Evolutionary conservation across 768 basidiomycete species (phyloP).

Genomic region (Termitomyces sp.): DNA sequence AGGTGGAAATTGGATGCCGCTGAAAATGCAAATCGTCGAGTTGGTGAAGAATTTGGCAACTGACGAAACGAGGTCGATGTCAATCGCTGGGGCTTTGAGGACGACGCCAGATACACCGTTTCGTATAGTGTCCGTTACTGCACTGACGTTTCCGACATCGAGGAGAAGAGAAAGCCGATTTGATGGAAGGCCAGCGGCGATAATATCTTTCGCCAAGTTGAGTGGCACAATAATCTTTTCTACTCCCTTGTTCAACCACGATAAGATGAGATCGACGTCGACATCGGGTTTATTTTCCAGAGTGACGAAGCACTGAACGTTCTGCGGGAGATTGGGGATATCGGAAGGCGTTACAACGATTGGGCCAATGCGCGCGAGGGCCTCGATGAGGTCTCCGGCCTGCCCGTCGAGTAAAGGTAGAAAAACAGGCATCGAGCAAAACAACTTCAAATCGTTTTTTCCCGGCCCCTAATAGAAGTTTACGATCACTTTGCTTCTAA

Average conservation of each 20-base stretch:
- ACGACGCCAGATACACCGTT: conserved; percentile 74
- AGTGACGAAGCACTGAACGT: conserved; percentile 45
- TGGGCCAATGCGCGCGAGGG: conserved; percentile 74
- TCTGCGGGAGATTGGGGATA: conserved; percentile 23
- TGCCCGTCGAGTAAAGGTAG: conserved; percentile 53
- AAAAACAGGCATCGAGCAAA: conserved; percentile 36
- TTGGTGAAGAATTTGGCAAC: conserved; percentile 69
- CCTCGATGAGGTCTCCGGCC: conserved; percentile 43
- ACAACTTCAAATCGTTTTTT: neutral
- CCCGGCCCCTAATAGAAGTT: neutral
- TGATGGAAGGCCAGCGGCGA: conserved; percentile 55
- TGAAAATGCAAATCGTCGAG: conserved; percentile 57
- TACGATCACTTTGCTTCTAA: too few species aligned
- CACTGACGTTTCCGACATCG: conserved; percentile 65
- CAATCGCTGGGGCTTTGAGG: conserved; percentile 67
- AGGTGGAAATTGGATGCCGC: conserved; percentile 42
- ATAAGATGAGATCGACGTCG: conserved; percentile 49
- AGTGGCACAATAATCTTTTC: conserved; percentile 75
- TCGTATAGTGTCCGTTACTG: conserved; percentile 70
- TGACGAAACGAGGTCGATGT: conserved; percentile 72
- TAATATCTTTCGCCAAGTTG: conserved; percentile 58
- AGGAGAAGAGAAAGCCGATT: conserved; percentile 73
- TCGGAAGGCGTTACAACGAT: conserved; percentile 46
- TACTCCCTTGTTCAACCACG: conserved; percentile 72
- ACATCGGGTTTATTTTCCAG: conserved; percentile 42